Evolutionary conservation across 140 eudicot species (phyloP), one percentile per base, ranked within the genome.

Genomic region (Cichorium intybus): DNA sequence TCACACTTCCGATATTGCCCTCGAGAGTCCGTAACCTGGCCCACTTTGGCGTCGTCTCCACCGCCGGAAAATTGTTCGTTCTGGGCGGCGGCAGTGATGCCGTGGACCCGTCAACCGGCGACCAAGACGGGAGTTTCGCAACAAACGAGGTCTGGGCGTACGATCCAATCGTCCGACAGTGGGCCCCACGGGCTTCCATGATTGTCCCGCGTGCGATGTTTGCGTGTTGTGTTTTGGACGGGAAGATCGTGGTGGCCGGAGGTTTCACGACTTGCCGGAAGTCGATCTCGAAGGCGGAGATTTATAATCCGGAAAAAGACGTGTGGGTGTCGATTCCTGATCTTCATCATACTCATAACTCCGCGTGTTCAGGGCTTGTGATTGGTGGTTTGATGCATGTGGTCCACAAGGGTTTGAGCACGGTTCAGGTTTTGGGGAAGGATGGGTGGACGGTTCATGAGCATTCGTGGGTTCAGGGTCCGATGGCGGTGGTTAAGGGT

Each of bases 11-110:
- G 1, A 72, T 75, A 16, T 86, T 93, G 8, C 99, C 99, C 2
- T 93, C 99, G 21, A 77, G 68, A 18, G 88, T 93, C 22, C 75
- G 86, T 10, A 89, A 88, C 64, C 87, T 93, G 48, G 95, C 95
- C 20, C 81, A 84, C 60, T 93, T 89, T 26, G 90, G 99, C 18
- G 85, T 77, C 5, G 97, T 93, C 74, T 88, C 97, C 0, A 74
- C 88, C 8, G 68, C 75, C 0, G 93, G 99, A 24, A 93, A 89
- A 70, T 56, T 93, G 27, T 93, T 81, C 62, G 97, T 93, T n/a
- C 76, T 93, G 28, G 99, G 99, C 9, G 99, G 99, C 11, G 90
- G 97, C 15, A 93, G 99, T 51, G 99, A 88, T 29, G 95, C 95
- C 2, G 97, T 93, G 4, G 99, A 93, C 68, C 95, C 94, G 14